Conservation (phyloP, 2,329 filamentous ascomycete species). For the Diaporthe ampelina region DNA sequence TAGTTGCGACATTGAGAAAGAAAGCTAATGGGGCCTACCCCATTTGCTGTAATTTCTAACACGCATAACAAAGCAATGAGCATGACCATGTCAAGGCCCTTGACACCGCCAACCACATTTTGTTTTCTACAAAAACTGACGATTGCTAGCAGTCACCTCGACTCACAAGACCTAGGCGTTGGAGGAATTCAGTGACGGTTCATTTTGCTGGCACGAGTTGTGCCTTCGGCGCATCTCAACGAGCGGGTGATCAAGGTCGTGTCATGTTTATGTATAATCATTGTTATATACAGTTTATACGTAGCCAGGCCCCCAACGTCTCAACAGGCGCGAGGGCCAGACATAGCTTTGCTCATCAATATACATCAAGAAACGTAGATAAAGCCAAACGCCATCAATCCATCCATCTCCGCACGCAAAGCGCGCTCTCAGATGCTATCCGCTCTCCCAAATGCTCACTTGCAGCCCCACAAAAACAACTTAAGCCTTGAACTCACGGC, state of each 20-base stretch:
- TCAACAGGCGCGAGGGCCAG: neutral
- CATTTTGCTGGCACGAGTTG: neutral
- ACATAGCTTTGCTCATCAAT: constrained; percentile 5
- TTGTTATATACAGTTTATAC: constrained; percentile 28
- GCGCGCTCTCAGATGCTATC: neutral
- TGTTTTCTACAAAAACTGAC: neutral
- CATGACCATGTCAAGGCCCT: neutral
- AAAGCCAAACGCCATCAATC: neutral
- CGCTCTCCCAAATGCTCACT: neutral
- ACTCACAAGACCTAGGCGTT: neutral
- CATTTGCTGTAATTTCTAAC: too few species aligned
- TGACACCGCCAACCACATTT: neutral
- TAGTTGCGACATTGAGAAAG: neutral
- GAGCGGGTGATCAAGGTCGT: too few species aligned
- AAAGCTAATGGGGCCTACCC: neutral
- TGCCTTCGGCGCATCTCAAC: neutral
- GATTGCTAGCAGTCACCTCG: neutral
- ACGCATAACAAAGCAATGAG: too few species aligned
- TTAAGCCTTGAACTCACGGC: constrained; percentile 24
- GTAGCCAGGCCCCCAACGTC: neutral
- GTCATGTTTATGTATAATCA: neutral
- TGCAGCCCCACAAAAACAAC: too few species aligned
- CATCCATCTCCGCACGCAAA: neutral
- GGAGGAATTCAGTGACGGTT: neutral
- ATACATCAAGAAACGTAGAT: constrained; percentile 26